Conservation (phyloP, 2,329 filamentous ascomycete genomes). For the Cordyceps sp. region DNA sequence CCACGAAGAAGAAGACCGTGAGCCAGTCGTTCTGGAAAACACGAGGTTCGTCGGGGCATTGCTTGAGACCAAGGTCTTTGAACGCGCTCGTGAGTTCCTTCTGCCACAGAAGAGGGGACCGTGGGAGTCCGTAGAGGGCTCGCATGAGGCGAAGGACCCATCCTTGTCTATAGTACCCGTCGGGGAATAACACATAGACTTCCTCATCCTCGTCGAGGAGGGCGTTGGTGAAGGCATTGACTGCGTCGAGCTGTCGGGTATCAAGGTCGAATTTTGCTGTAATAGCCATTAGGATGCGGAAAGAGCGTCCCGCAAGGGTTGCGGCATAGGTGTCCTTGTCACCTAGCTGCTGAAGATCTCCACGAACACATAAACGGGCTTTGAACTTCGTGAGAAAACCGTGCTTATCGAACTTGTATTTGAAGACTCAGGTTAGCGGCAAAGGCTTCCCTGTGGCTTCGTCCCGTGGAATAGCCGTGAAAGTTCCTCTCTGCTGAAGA, state of each 20-base stretch:
- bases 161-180: not conserved
- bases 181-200: not conserved
- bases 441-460: not conserved
- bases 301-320: conserved; percentile 1
- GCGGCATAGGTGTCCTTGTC: conserved; percentile 3
- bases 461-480: not conserved
- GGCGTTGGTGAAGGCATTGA: conserved; percentile 4
- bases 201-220: conserved; percentile 1
- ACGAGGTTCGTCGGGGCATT: not conserved
- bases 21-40: not conserved
- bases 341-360: conserved; percentile 1
- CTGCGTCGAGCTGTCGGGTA: conserved; percentile 1
- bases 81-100: not conserved
- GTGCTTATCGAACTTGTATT: conserved; percentile 1
- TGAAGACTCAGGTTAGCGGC: conserved; percentile 2
- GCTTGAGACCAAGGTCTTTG: not conserved
- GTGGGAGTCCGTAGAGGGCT: not conserved
- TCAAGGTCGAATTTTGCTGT: conserved; percentile 2
- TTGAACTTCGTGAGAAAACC: not conserved
- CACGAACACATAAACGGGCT: not conserved
- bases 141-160: not conserved
- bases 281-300: conserved; percentile 2
- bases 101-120: not conserved
- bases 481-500: not conserved
- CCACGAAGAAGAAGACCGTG: too few species aligned